Conservation (phyloP, 2,329 filamentous ascomycete species). For the Alternaria burnsii region DNA sequence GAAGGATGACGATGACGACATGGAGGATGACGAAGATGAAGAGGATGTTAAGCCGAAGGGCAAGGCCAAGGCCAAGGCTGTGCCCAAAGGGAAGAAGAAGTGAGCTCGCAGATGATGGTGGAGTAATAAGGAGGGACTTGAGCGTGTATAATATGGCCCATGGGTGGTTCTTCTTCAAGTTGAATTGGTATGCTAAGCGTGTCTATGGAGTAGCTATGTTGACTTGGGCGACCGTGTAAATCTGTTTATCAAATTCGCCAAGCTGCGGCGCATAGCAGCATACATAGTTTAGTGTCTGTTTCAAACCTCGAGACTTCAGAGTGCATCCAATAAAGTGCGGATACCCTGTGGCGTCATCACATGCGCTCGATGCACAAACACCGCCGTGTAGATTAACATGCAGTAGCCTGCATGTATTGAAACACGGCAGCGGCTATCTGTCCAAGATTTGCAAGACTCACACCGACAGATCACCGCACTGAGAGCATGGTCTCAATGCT, state of each 20-base stretch:
- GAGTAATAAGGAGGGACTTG: neutral
- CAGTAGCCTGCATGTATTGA: constrained; percentile 12
- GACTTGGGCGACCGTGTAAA: neutral
- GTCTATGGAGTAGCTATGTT: neutral
- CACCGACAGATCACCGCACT: constrained; percentile 24
- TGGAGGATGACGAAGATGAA: constrained; percentile 29
- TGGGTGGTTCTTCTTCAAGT: neutral
- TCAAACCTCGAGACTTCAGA: no score
- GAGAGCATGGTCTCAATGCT: neutral
- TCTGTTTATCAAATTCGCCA: neutral
- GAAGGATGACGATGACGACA: constrained; percentile 44
- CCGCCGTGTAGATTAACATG: constrained; percentile 1
- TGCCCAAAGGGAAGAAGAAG: constrained; percentile 16
- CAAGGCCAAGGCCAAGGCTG: constrained; percentile 57
- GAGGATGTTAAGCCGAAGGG: constrained; percentile 62
- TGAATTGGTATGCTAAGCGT: neutral
- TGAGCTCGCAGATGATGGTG: neutral
- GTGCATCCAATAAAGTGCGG: neutral
- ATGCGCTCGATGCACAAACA: neutral
- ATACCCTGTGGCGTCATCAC: neutral
- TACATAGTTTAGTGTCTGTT: no score
- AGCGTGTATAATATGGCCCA: neutral
- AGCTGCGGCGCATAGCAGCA: no score
- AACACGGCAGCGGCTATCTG: constrained; percentile 4
- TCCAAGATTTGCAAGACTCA: neutral